Evolutionary conservation across 108 stramenopile species (phyloP).

Genomic region (Discostella stelligeroides): DNA sequence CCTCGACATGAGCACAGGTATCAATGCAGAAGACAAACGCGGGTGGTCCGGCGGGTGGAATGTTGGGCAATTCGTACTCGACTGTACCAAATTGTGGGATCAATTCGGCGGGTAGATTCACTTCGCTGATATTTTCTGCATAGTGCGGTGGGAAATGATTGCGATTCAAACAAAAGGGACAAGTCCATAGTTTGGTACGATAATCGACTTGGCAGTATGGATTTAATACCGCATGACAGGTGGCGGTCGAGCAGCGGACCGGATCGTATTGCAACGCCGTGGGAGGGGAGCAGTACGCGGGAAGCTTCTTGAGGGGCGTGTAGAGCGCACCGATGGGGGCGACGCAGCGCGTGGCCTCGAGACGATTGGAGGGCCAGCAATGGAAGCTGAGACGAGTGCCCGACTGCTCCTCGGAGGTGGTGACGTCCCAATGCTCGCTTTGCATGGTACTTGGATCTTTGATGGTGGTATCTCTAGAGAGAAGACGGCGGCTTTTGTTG

Average conservation of each 20-base stretch:
- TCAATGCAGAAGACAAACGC: slow-evolving; percentile 97
- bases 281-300: slow-evolving; percentile 76
- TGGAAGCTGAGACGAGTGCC: slow-evolving; percentile 96
- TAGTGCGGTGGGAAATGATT: slow-evolving; percentile 99
- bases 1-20: slow-evolving; percentile 92
- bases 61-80: slow-evolving; percentile 95
- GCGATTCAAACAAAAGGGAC: slow-evolving; percentile 96
- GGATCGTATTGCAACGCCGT: slow-evolving; percentile 95
- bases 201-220: slow-evolving; percentile 98
- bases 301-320: slow-evolving; percentile 95
- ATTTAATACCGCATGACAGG: slow-evolving; percentile 96
- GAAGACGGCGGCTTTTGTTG: too few relatives aligned
- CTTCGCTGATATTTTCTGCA: slow-evolving; percentile 97
- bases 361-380: slow-evolving; percentile 92
- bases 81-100: slow-evolving; percentile 98
- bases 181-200: slow-evolving; percentile 97
- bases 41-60: slow-evolving; percentile 88
- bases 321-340: slow-evolving; percentile 97
- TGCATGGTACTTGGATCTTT: slow-evolving; percentile 36
- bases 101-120: slow-evolving; percentile 97
- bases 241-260: slow-evolving; percentile 89
- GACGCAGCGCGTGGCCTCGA: slow-evolving; percentile 97
- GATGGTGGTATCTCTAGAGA: background rate
- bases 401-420: slow-evolving; percentile 78
- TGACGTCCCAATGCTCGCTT: slow-evolving; percentile 85